Percentiles rank a stretch among this genome's conserved stretches.
phyloP scores from a whole-genome alignment of 2,329 filamentous ascomycete genomes.

The Lecanoromycetidae sp. region DNA sequence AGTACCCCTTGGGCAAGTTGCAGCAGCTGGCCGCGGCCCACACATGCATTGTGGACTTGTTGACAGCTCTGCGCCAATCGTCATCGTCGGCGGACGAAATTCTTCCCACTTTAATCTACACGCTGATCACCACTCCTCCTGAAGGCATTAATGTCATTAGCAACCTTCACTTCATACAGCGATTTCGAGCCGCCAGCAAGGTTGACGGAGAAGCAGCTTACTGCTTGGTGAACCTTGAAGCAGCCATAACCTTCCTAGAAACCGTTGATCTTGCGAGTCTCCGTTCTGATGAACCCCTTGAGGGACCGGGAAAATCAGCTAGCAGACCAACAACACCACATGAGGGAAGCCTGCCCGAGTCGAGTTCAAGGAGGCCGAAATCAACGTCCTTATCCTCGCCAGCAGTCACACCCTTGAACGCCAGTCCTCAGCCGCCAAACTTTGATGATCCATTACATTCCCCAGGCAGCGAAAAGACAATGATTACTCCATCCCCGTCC shows the following conservation, averaged over 20 bases:
- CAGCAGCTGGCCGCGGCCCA: conserved; percentile 79
- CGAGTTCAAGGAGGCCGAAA: conserved; percentile 17
- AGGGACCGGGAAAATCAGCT: conserved; percentile 49
- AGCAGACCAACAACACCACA: conserved; percentile 26
- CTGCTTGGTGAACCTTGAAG: conserved; percentile 90
- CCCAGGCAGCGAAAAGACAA: not conserved
- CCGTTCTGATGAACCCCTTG: conserved; percentile 62
- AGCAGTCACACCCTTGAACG: conserved; percentile 22
- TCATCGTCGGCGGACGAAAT: conserved; percentile 92
- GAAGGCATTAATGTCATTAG: conserved; percentile 82
- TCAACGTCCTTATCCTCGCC: conserved; percentile 25
- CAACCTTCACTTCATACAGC: conserved; percentile 87
- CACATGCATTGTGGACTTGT: conserved; percentile 84
- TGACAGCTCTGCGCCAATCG: conserved; percentile 53
- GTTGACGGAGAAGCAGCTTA: conserved; percentile 91
- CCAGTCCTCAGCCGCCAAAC: not conserved
- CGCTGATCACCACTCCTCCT: conserved; percentile 78
- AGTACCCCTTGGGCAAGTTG: conserved; percentile 82
- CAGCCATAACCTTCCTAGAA: conserved; percentile 84
- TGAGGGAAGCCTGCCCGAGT: conserved; percentile 1
- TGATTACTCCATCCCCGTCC: conserved; percentile 26
- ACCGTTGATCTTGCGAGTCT: conserved; percentile 89
- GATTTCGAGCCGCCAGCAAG: conserved; percentile 74
- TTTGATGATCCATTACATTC: conserved; percentile 4
- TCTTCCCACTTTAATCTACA: conserved; percentile 91